These are phyloP conservation scores for Coemansia sp. DNA, from an alignment of 192 early-diverging fungal genomes.

Conservation along the genomic window DNA sequence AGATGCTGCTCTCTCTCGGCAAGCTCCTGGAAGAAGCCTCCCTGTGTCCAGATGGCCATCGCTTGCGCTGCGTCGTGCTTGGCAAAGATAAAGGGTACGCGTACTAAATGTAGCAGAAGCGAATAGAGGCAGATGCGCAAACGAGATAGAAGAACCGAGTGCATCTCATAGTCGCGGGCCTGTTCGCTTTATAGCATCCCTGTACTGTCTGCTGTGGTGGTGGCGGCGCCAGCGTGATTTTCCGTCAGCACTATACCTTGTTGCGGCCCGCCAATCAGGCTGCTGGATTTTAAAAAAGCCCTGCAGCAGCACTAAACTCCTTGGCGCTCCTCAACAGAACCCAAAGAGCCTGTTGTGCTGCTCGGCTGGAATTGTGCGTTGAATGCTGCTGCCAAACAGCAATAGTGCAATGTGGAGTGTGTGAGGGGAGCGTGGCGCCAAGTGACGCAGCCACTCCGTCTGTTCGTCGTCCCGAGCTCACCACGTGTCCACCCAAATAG, in stretches of 20 bases:
- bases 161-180: background rate
- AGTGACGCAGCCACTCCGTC: too few species aligned
- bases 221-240: too few species aligned
- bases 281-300: background rate
- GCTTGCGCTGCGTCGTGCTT: background rate
- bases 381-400: background rate
- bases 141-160: background rate
- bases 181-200: background rate
- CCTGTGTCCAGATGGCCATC: slow-evolving; percentile 53
- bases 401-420: background rate
- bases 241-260: background rate
- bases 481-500: background rate
- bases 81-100: background rate
- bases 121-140: background rate
- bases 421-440: background rate
- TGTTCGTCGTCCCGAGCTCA: background rate
- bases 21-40: slow-evolving; percentile 53
- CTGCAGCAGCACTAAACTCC: background rate
- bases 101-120: background rate
- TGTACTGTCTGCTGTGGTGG: too few species aligned
- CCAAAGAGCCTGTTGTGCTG: background rate
- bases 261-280: background rate
- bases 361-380: background rate
- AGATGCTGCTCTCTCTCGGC: slow-evolving; percentile 54
- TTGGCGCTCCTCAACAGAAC: background rate